These are phyloP conservation scores for Rhypophila decipiens DNA, from an alignment of 495 filamentous ascomycete genomes.

Conservation along the genomic window DNA sequence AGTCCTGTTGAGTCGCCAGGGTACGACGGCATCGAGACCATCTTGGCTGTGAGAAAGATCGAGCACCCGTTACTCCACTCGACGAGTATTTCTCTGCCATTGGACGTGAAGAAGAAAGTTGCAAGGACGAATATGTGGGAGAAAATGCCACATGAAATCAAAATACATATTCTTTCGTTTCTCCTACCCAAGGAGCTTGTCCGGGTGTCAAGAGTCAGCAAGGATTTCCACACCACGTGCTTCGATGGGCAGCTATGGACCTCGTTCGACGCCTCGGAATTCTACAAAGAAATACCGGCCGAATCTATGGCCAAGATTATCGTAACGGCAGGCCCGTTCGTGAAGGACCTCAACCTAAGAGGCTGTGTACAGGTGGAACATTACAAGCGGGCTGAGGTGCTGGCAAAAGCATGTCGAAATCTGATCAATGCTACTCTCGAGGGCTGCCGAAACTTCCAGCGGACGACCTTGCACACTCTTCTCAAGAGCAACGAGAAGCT, in stretches of 20 bases:
- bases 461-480: constrained; percentile 70
- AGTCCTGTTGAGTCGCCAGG: constrained; percentile 40
- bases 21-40: constrained; percentile 28
- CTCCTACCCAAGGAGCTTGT: constrained; percentile 78
- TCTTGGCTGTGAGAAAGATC: constrained; percentile 28
- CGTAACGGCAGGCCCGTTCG: constrained; percentile 75
- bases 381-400: constrained; percentile 65
- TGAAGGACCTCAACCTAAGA: constrained; percentile 75
- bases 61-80: constrained; percentile 23
- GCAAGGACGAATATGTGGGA: constrained; percentile 66
- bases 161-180: constrained; percentile 68
- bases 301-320: constrained; percentile 81
- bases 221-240: constrained; percentile 75
- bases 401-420: constrained; percentile 77
- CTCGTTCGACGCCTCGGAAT: constrained; percentile 74
- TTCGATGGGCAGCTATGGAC: constrained; percentile 95
- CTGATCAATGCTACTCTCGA: constrained; percentile 82
- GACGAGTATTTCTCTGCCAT: constrained; percentile 55
- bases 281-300: constrained; percentile 80
- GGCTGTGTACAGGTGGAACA: constrained; percentile 63
- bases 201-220: constrained; percentile 72
- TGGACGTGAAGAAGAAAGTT: constrained; percentile 49
- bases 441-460: constrained; percentile 76
- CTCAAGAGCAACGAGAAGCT: constrained; percentile 71
- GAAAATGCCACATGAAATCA: constrained; percentile 76